Conservation (phyloP, 306 rosid species). For the Cucurbita argyrosperma region DNA sequence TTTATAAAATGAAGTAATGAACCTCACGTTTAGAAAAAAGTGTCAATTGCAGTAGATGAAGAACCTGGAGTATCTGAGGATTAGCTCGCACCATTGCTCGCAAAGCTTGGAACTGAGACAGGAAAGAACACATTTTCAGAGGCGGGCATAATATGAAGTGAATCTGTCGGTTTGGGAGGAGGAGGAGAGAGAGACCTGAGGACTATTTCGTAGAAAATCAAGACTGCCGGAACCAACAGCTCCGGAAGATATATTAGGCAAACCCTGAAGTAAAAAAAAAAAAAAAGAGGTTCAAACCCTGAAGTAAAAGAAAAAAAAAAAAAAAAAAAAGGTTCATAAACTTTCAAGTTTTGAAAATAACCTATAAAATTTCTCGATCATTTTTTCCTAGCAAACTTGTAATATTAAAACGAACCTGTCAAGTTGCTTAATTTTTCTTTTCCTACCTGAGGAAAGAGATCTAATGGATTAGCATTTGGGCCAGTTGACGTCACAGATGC, state of each 20-base stretch:
- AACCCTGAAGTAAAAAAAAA: slow-evolving; percentile 27
- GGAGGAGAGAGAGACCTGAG: slow-evolving; percentile 30
- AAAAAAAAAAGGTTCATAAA: background rate
- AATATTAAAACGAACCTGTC: background rate
- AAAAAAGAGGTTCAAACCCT: slow-evolving; percentile 34
- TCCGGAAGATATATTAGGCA: slow-evolving; percentile 56
- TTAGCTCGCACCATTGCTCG: slow-evolving; percentile 92
- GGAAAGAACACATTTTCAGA: background rate
- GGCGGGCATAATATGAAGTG: background rate
- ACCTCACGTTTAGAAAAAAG: background rate
- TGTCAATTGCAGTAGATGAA: background rate
- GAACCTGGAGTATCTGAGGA: slow-evolving; percentile 94
- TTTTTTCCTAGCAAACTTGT: slow-evolving; percentile 16
- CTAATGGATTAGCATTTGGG: slow-evolving; percentile 87
- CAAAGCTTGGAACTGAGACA: slow-evolving; percentile 64
- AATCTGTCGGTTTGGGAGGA: background rate
- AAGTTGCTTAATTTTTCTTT: background rate
- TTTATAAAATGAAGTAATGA: background rate
- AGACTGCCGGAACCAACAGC: slow-evolving; percentile 68
- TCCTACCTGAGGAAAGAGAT: slow-evolving; percentile 80
- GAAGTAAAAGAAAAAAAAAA: background rate
- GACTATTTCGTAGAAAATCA: slow-evolving; percentile 85
- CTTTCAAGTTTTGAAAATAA: background rate
- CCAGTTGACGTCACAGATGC: slow-evolving; percentile 47
- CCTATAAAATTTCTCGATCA: background rate